Base-by-base conservation (phyloP, 2,329 filamentous ascomycete species). In the Xylaria sp. region DNA sequence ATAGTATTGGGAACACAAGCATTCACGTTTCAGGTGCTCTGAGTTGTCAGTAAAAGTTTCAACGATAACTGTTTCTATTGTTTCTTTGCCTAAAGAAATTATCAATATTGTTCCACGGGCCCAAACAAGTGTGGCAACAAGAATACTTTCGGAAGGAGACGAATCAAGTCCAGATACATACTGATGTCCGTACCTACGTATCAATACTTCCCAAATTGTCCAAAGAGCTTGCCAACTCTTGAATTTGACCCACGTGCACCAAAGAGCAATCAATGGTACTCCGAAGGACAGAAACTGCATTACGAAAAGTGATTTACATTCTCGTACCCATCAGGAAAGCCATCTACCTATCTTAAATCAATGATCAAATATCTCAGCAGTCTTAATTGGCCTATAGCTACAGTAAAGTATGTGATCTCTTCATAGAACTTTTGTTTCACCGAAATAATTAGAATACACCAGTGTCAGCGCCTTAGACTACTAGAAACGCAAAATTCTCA, bases 91-190 rank as follows among this genome's bases (percentile, higher is more conserved):
- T 13, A 10, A 17, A 10, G 7, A n/a, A 7, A 17, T 33, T 63
- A 59, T 23, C 7, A 31, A 33, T 15, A 23, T 51, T 53, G 28
- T 20, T 11, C 2, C 23, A 42, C 31, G 23, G 3, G 36, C n/a
- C 56, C 28, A 20, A 49, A 36, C 26, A 23, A 23, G 44, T 63
- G 57, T 26, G 49, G 51, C 54, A 61, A 33, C n/a, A 31, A 53
- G 0, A 6, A n/a, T 69, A 67, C 64, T 63, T 59, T 10, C 49
- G 23, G 26, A 33, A 33, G 23, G 23, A 33, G 56, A 57, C 49
- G n/a, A 20, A 17, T n/a, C n/a, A 67, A 31, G 67, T 71, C 46
- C 6, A 60, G 61, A 54, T 71, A 71, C 69, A 63, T 69, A 28
- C 17, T 40, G 28, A 42, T 36, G 33, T 57, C 33, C 3, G 31